Evolutionary conservation across 768 basidiomycete genomes (phyloP), one percentile per base, ranked within the genome.

Genomic region (Phlebiopsis flavidoalba): DNA sequence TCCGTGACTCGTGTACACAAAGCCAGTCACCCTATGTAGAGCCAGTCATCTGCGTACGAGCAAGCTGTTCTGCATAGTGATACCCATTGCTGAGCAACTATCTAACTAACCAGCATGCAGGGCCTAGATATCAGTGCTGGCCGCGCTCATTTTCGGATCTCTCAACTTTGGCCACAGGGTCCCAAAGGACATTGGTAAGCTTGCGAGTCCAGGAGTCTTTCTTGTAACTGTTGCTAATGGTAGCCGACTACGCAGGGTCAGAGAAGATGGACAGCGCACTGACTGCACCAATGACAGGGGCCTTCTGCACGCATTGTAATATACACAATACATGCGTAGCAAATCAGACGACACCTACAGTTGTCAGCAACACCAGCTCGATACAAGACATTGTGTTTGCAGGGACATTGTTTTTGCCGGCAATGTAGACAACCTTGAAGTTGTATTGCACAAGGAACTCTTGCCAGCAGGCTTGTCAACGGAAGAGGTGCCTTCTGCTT

Each of bases 341-440:
- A 35, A 19, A 12, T 26, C 21, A 47, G 12, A 58, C 22, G 0
- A 26, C 57, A 17, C 21, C 17, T n/a, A 37, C 35, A 15, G 24
- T 48, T 6, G 26, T 31, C 26, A 6, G 26, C 3, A 6, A 6
- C 3, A 31, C 26, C 26, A 31, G 6, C 26, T 31, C 26, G 26
- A 31, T 31, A 6, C 73, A 65, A 0, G 78, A 81, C 5, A 83
- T 63, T 0, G 77, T 73, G 65, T 83, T 79, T 0, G 76, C 72
- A 0, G 76, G 61, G 0, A 71, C 64, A 60, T 83, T 80, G 4
- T 74, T 70, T 0, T 66, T 64, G 0, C 80, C 80, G 0, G 65
- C 53, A 68, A 82, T 60, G 57, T 79, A 80, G 3, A 57, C 53
- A 17, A 79, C 73, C 0, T 63, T 46, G 51, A 66, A 67, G 45